Conservation (phyloP, 116 monocot genomes). For the Trichopus zeylanicus region DNA sequence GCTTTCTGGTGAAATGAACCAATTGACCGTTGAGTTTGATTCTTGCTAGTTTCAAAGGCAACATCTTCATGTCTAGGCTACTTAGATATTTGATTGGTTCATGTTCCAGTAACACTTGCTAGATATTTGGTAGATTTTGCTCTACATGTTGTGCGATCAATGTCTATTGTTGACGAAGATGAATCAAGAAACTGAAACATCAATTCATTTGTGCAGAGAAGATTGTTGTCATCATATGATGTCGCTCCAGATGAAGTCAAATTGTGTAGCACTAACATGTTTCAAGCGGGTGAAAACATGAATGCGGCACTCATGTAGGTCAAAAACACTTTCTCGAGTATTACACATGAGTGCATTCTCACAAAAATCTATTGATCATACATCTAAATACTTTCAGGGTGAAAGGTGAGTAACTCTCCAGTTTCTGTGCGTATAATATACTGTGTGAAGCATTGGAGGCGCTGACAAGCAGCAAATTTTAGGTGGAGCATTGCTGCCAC, state of each 20-base stretch:
- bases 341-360: background rate
- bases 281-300: background rate
- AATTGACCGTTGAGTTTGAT: too few relatives aligned
- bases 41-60: too few relatives aligned
- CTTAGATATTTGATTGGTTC: too few relatives aligned
- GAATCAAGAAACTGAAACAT: background rate
- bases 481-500: background rate
- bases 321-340: background rate
- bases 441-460: background rate
- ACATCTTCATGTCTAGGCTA: too few relatives aligned
- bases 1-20: too few relatives aligned
- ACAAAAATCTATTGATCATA: background rate
- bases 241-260: background rate
- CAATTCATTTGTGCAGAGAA: background rate
- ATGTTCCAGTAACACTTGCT: too few relatives aligned
- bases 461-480: background rate
- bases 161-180: too few relatives aligned
- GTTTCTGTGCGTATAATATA: background rate
- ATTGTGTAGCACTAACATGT: background rate
- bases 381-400: background rate
- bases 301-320: constrained; percentile 1
- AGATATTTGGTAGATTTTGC: too few relatives aligned
- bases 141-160: too few relatives aligned
- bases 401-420: constrained; percentile 6
- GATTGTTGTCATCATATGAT: constrained; percentile 1